Conservation (phyloP, 2,329 filamentous ascomycete species). For the Diaporthe citriasiana region DNA sequence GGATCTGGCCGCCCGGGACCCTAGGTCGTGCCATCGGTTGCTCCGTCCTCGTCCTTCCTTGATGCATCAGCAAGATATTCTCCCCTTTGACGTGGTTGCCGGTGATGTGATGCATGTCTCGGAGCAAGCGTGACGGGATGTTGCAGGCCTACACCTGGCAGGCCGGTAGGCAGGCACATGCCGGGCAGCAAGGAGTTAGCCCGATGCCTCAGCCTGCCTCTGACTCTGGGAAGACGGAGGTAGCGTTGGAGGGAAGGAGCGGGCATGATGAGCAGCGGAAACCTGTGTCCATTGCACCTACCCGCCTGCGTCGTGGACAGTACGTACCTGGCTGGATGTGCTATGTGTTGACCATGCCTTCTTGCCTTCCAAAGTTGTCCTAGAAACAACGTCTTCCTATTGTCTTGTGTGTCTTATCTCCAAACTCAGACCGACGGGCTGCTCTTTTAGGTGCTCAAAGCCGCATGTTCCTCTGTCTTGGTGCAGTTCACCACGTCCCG, state of each 20-base stretch:
- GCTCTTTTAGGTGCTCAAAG: neutral
- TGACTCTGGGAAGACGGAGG: neutral
- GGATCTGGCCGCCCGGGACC: neutral
- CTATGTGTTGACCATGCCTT: neutral
- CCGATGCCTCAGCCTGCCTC: neutral
- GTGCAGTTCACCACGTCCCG: neutral
- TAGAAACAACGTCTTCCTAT: neutral
- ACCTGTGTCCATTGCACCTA: neutral
- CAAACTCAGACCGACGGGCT: neutral
- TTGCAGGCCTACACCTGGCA: neutral
- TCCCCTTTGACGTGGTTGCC: conserved; percentile 1
- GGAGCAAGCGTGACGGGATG: conserved; percentile 2
- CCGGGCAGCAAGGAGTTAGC: neutral
- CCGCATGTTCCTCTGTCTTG: neutral
- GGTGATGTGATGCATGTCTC: conserved; percentile 18
- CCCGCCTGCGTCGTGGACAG: neutral
- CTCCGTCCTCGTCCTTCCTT: neutral
- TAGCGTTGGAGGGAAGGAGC: neutral
- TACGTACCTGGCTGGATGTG: neutral
- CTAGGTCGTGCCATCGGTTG: neutral
- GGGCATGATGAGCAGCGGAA: neutral
- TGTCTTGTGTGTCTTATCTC: neutral
- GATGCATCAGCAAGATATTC: neutral
- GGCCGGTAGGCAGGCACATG: neutral
- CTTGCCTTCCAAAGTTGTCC: neutral